Evolutionary conservation across 768 basidiomycete genomes (phyloP).

Genomic region (Phanerochaete sordida): DNA sequence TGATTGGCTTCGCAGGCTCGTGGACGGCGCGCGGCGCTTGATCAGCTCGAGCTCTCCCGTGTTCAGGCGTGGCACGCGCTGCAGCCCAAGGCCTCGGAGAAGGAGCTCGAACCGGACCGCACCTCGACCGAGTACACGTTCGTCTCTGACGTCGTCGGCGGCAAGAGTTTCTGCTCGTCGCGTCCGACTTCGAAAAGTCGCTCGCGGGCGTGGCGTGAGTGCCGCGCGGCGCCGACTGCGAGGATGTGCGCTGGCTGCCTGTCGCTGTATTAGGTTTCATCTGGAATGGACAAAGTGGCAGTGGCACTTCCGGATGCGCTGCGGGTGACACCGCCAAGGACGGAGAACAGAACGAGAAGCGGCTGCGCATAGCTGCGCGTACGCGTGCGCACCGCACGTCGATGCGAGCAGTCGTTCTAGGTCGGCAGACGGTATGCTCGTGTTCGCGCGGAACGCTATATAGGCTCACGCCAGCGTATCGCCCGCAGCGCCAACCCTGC

Average conservation of each 20-base stretch:
- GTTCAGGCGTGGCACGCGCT: constrained; percentile 33
- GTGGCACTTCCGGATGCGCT: too few relatives aligned
- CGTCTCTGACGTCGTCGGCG: constrained; percentile 28
- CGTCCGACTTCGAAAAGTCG: constrained; percentile 41
- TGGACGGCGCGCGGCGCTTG: constrained; percentile 78
- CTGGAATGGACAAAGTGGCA: neutral
- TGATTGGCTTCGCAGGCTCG: constrained; percentile 44
- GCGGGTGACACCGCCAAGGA: neutral
- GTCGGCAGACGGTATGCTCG: too few relatives aligned
- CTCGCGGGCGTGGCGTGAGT: neutral
- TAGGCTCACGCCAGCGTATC: neutral
- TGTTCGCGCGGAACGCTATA: neutral
- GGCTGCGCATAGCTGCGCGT: neutral
- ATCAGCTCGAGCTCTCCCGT: constrained; percentile 54
- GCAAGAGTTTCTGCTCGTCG: constrained; percentile 31
- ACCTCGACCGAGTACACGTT: constrained; percentile 53
- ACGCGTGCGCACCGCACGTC: neutral
- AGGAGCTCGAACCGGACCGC: constrained; percentile 18
- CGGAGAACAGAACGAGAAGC: neutral
- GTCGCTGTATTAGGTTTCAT: neutral
- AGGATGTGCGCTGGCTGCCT: neutral
- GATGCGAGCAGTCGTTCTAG: neutral
- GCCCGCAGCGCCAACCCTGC: neutral
- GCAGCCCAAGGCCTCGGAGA: constrained; percentile 16
- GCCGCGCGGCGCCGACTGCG: neutral